Conservation (phyloP, 2,329 filamentous ascomycete genomes). For the Aspergillus alliaceus region DNA sequence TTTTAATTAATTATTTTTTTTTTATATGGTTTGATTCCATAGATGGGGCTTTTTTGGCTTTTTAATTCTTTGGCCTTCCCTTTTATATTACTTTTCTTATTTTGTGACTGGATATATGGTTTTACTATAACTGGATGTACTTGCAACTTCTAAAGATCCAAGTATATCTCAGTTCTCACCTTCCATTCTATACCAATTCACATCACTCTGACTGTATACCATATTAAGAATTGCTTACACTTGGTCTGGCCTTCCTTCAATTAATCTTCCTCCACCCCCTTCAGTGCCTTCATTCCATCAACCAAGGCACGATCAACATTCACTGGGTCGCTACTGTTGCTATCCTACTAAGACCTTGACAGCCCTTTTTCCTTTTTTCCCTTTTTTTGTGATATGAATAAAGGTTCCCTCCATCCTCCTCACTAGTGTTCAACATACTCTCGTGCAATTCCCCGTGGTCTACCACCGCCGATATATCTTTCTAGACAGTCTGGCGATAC, state of each 20-base stretch:
- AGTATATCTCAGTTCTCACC: conserved; percentile 14
- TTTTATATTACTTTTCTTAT: conserved; percentile 15
- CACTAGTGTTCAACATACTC: background rate
- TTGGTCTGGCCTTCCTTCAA: conserved; percentile 54
- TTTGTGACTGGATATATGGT: conserved; percentile 18
- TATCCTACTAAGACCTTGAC: conserved; percentile 17
- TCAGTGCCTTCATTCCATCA: conserved; percentile 34
- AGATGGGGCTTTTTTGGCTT: conserved; percentile 7
- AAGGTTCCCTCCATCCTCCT: background rate
- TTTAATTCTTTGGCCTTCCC: conserved; percentile 11
- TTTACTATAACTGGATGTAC: conserved; percentile 21
- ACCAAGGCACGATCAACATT: conserved; percentile 27
- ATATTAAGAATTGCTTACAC: conserved; percentile 33
- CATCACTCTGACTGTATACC: conserved; percentile 5
- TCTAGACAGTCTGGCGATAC: background rate
- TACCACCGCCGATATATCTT: background rate
- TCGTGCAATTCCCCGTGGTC: background rate
- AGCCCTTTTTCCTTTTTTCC: too few species aligned
- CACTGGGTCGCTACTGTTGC: conserved; percentile 24
- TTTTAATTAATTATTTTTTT: conserved; percentile 36
- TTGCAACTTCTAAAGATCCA: conserved; percentile 14
- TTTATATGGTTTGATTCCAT: conserved; percentile 9
- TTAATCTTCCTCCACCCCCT: conserved; percentile 40
- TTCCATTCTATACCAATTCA: conserved; percentile 17
- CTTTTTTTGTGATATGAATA: conserved; percentile 1